phyloP scores from a whole-genome alignment of 2,329 filamentous ascomycete species.

The Teratosphaeria viscida region DNA sequence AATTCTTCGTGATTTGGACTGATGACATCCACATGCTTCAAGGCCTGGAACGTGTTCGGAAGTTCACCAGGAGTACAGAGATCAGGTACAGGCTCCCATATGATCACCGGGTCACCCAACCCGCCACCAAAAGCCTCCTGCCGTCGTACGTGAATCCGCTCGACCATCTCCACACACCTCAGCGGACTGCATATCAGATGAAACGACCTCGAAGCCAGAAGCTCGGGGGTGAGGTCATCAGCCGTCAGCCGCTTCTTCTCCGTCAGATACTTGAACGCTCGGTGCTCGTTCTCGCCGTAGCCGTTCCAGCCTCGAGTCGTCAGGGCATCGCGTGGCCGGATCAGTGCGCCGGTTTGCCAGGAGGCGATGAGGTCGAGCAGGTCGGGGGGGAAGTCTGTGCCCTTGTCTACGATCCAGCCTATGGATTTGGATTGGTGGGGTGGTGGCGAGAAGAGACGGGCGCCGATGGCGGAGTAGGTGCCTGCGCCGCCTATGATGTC shows the following conservation, averaged over 20 bases:
- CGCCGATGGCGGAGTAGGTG: slow-evolving; percentile 76
- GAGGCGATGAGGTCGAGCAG: slow-evolving; percentile 54
- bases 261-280: slow-evolving; percentile 72
- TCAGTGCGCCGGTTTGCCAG: slow-evolving; percentile 66
- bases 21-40: slow-evolving; percentile 47
- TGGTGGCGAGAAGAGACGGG: slow-evolving; percentile 76
- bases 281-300: slow-evolving; percentile 50
- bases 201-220: slow-evolving; percentile 66
- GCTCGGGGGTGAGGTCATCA: slow-evolving; percentile 52
- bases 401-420: slow-evolving; percentile 85
- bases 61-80: slow-evolving; percentile 61
- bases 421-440: slow-evolving; percentile 53
- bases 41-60: slow-evolving; percentile 42
- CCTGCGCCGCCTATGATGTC: slow-evolving; percentile 84
- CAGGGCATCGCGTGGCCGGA: slow-evolving; percentile 53
- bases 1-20: slow-evolving; percentile 84
- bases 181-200: slow-evolving; percentile 77
- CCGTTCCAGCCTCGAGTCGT: slow-evolving; percentile 92
- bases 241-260: slow-evolving; percentile 74
- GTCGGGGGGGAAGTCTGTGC: slow-evolving; percentile 69
- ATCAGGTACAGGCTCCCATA: slow-evolving; percentile 95
- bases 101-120: slow-evolving; percentile 50
- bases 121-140: slow-evolving; percentile 13
- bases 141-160: slow-evolving; percentile 53
- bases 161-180: slow-evolving; percentile 66